Evolutionary conservation across 2,329 filamentous ascomycete genomes (phyloP), one percentile per base, ranked within the genome.

Genomic region (Epichloe gansuensis): DNA sequence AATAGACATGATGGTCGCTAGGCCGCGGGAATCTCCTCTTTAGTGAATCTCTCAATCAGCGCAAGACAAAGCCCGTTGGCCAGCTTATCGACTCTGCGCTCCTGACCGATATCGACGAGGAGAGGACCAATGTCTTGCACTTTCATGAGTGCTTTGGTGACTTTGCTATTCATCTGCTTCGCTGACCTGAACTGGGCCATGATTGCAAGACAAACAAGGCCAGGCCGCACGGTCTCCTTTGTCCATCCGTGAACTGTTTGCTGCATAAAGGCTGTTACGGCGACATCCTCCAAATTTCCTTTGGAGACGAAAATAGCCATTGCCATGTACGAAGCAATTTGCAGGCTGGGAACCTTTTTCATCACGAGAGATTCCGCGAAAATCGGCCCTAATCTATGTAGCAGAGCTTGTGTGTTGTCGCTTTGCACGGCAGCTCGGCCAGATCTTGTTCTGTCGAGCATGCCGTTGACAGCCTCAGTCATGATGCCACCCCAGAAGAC

Each of bases 401-500:
- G 72, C 13, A 97, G 72, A 13, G 87, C 82, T 63, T 95, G 87
- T 59, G 91, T 84, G 60, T 89, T 87, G 62, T 93, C 85, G 59
- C 80, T 78, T 67, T 95, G 86, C 4, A 94, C 77, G 55, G 82
- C 81, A 58, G 78, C 78, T 58, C 89, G 78, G 51, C 91, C 91
- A 2, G 89, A 91, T 58, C 81, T 82, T 56, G 83, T 78, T 52
- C 78, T 80, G 61, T 95, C 88, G 54, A 97, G 71, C 74, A 93
- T 89, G 34, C 83, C 85, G 57, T 88, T 86, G 54, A 94, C 77
- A 11, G 91, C 83, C 68, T 98, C 91, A 0, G 89, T 88, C 66
- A 87, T 84, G 50, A 96, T 76, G 46, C 89, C 86, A 4, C 86
- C 89, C 91, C 93, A 98, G 65, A 98, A 96, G 0, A 88, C 85